phyloP scores from a whole-genome alignment of 768 basidiomycete genomes.

The Melanogaster broomeanus region DNA sequence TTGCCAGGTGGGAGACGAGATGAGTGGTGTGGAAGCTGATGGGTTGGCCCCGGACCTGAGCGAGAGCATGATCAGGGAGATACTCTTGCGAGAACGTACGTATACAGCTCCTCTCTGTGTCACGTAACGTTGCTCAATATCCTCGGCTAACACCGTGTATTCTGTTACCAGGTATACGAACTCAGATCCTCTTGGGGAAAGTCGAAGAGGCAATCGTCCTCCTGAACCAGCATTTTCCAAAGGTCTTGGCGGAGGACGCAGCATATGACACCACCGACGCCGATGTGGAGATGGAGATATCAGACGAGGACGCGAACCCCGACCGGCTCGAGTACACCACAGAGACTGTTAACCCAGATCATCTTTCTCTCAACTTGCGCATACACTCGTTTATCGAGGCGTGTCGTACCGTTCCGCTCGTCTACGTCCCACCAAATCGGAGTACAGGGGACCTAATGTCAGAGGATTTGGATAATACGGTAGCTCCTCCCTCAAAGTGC shows the following conservation, averaged over 20 bases:
- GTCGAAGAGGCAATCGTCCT: slow-evolving; percentile 69
- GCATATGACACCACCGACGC: background rate
- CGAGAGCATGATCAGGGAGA: slow-evolving; percentile 43
- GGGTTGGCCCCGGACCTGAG: slow-evolving; percentile 28
- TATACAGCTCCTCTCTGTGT: slow-evolving; percentile 6
- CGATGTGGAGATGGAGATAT: slow-evolving; percentile 10
- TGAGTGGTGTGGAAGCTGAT: slow-evolving; percentile 7
- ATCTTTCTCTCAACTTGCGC: slow-evolving; percentile 81
- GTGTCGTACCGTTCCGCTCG: slow-evolving; percentile 70
- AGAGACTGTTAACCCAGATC: slow-evolving; percentile 69
- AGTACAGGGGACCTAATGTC: slow-evolving; percentile 7
- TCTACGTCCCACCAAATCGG: slow-evolving; percentile 33
- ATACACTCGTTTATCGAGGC: slow-evolving; percentile 88
- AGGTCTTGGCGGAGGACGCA: slow-evolving; percentile 50
- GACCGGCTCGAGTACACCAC: slow-evolving; percentile 49
- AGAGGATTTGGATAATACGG: slow-evolving; percentile 9
- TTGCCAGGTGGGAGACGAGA: slow-evolving; percentile 16
- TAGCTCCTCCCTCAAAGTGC: slow-evolving; percentile 11
- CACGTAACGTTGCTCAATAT: background rate
- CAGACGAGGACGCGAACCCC: slow-evolving; percentile 29
- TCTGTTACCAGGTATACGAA: slow-evolving; percentile 59
- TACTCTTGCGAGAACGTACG: slow-evolving; percentile 58
- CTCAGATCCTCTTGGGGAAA: slow-evolving; percentile 70
- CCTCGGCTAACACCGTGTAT: background rate
- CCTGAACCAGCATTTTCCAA: slow-evolving; percentile 73